Evolutionary conservation across 2,329 filamentous ascomycete species (phyloP).

Genomic region (Trichoderma sp.): DNA sequence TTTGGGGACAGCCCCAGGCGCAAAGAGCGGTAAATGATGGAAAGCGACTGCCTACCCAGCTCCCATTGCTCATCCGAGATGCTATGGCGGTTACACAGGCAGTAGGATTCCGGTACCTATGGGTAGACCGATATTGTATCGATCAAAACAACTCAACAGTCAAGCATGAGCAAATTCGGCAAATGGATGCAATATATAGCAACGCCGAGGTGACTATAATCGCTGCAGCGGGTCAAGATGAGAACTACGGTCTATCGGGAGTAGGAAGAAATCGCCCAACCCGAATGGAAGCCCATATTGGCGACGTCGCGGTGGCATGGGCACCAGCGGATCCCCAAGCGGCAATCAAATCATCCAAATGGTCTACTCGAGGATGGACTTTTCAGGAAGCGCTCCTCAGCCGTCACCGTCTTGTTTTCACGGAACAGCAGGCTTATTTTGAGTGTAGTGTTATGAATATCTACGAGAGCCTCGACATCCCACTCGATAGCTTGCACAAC

Average conservation of each 20-base stretch:
- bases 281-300: neutral
- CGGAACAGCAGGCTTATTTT: neutral
- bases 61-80: neutral
- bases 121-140: neutral
- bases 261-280: neutral
- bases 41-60: neutral
- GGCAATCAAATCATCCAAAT: neutral
- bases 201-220: neutral
- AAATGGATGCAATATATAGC: neutral
- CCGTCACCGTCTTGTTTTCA: neutral
- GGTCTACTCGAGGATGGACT: neutral
- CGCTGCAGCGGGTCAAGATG: neutral
- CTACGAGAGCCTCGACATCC: neutral
- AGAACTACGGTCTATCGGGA: neutral
- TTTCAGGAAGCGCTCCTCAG: neutral
- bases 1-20: neutral
- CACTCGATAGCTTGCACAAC: neutral
- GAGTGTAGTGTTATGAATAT: neutral
- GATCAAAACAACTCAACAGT: neutral
- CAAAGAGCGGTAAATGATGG: neutral
- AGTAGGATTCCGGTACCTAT: neutral
- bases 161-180: neutral
- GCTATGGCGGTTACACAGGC: neutral
- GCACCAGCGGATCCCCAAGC: neutral
- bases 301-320: neutral